These are phyloP conservation scores for Aspergillus sclerotioniger DNA, from an alignment of 495 filamentous ascomycete species.

Conservation along the genomic window DNA sequence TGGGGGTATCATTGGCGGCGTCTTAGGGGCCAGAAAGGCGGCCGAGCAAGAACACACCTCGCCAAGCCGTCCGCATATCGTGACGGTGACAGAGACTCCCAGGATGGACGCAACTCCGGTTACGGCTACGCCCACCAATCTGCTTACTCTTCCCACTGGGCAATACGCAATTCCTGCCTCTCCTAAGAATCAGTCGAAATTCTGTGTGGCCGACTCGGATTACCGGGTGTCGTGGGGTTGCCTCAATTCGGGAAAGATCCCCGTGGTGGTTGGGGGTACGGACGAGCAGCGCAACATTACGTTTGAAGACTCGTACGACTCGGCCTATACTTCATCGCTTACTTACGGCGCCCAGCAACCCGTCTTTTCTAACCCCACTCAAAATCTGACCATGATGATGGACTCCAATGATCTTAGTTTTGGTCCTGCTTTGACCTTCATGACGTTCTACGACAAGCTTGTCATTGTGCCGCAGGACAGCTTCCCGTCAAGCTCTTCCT, in stretches of 20 bases:
- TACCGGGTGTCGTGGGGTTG: slow-evolving; percentile 72
- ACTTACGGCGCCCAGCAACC: slow-evolving; percentile 77
- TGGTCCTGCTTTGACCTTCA: slow-evolving; percentile 76
- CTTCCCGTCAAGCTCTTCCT: slow-evolving; percentile 34
- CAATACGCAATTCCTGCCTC: slow-evolving; percentile 59
- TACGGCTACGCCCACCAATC: slow-evolving; percentile 52
- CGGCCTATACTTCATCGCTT: slow-evolving; percentile 38
- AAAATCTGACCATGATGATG: slow-evolving; percentile 58
- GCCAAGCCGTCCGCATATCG: slow-evolving; percentile 35
- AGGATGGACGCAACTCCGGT: slow-evolving; percentile 65
- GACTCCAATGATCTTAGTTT: slow-evolving; percentile 59
- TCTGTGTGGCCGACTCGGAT: slow-evolving; percentile 62
- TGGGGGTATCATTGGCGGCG: slow-evolving; percentile 61
- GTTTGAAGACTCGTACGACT: slow-evolving; percentile 19
- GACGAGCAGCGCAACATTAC: slow-evolving; percentile 26
- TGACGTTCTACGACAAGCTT: slow-evolving; percentile 71
- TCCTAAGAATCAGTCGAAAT: slow-evolving; percentile 55
- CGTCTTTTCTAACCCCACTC: slow-evolving; percentile 39
- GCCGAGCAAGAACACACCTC: slow-evolving; percentile 28
- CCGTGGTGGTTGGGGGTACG: slow-evolving; percentile 32
- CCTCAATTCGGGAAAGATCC: slow-evolving; percentile 36
- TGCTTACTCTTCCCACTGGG: slow-evolving; percentile 64
- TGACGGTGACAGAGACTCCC: slow-evolving; percentile 53
- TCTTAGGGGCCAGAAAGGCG: slow-evolving; percentile 43
- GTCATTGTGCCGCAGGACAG: slow-evolving; percentile 64